Conservation (phyloP, 2,329 filamentous ascomycete genomes). For the Fusarium decemcellulare region DNA sequence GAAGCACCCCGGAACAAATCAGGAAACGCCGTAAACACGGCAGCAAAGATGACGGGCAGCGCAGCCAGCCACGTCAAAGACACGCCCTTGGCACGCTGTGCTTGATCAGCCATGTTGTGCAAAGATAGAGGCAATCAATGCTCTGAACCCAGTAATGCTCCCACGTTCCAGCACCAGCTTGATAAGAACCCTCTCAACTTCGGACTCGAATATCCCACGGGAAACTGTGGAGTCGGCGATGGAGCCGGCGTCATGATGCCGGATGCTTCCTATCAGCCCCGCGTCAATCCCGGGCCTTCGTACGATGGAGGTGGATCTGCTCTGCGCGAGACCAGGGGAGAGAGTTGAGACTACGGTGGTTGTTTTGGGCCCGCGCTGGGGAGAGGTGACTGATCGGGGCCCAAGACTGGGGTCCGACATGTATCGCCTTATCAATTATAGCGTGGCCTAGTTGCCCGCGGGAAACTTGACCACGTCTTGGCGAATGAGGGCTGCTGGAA, state of each 20-base stretch:
- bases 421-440: slow-evolving; percentile 23
- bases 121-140: too few relatives aligned
- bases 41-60: slow-evolving; percentile 34
- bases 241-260: slow-evolving; percentile 13
- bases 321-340: slow-evolving; percentile 2
- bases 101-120: slow-evolving; percentile 29
- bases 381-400: slow-evolving; percentile 16
- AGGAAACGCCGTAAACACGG: slow-evolving; percentile 31
- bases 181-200: slow-evolving; percentile 21
- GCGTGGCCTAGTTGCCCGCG: slow-evolving; percentile 34
- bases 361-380: slow-evolving; percentile 35
- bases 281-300: slow-evolving; percentile 19
- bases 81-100: slow-evolving; percentile 16
- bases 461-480: slow-evolving; percentile 23
- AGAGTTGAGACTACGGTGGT: slow-evolving; percentile 29
- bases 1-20: slow-evolving; percentile 5
- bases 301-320: slow-evolving; percentile 28
- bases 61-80: slow-evolving; percentile 33
- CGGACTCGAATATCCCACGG: neutral
- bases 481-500: slow-evolving; percentile 1
- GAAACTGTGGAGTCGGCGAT: neutral
- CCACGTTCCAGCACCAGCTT: slow-evolving; percentile 4
- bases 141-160: too few relatives aligned
- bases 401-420: slow-evolving; percentile 30
- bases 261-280: slow-evolving; percentile 36